These are phyloP conservation scores for Platanus orientalis DNA, from an alignment of 164 flowering plant genomes.

Conservation along the genomic window DNA sequence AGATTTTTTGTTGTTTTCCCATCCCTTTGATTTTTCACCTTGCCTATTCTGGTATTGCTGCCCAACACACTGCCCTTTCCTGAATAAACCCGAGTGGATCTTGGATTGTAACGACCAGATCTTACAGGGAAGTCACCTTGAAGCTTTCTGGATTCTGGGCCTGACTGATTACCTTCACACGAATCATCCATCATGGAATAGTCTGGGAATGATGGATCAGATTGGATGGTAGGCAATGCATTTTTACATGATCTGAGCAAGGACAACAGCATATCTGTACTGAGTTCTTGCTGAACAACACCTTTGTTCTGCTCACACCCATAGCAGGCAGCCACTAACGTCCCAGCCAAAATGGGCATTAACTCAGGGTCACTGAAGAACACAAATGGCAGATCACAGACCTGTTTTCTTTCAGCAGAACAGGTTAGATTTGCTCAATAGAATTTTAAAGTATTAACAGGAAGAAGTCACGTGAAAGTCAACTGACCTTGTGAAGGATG, in stretches of 20 bases:
- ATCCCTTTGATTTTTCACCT: conserved; percentile 54
- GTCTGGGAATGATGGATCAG: conserved; percentile 23
- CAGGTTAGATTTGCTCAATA: conserved; percentile 18
- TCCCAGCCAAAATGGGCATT: conserved; percentile 80
- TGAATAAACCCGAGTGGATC: conserved; percentile 25
- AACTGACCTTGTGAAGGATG: conserved; percentile 89
- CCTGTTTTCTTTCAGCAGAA: conserved; percentile 38
- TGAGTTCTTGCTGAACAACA: conserved; percentile 83
- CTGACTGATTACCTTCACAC: conserved; percentile 32
- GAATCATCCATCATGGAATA: conserved; percentile 27
- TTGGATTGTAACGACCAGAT: conserved; percentile 35
- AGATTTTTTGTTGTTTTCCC: conserved; percentile 32
- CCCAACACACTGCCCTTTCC: conserved; percentile 33
- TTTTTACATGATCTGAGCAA: conserved; percentile 71
- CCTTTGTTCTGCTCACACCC: conserved; percentile 83
- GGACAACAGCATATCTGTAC: conserved; percentile 82
- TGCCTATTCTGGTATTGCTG: conserved; percentile 34
- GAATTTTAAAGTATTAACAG: not conserved
- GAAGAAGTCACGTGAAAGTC: not conserved
- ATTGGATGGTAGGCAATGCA: conserved; percentile 23
- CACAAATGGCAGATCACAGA: conserved; percentile 88
- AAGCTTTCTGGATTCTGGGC: conserved; percentile 38
- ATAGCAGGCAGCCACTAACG: conserved; percentile 79
- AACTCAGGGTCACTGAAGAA: conserved; percentile 90
- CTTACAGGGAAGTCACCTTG: conserved; percentile 36